A percentile compares a stretch with the other conserved stretches of the same genome.
phyloP scores from a whole-genome alignment of 768 basidiomycete species.

The Brasilioporus rufonigricans region DNA sequence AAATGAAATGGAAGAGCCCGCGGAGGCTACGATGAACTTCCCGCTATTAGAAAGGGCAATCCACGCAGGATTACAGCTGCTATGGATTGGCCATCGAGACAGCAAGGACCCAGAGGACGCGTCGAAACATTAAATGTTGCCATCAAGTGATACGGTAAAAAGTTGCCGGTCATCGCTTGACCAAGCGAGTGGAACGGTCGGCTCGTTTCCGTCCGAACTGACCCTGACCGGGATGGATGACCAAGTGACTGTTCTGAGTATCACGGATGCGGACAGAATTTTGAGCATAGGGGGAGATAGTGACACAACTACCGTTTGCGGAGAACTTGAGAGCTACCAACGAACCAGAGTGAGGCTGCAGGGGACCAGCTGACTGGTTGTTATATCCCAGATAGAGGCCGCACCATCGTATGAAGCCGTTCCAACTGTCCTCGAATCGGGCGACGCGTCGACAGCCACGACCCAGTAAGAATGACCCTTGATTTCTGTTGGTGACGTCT shows the following conservation, averaged over 20 bases:
- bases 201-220: slow-evolving; percentile 14
- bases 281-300: slow-evolving; percentile 5
- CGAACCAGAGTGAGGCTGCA: slow-evolving; percentile 1
- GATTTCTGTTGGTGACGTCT: too few species aligned
- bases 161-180: slow-evolving; percentile 12
- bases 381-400: slow-evolving; percentile 14
- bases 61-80: slow-evolving; percentile 1
- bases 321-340: slow-evolving; percentile 15
- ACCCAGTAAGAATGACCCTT: slow-evolving; percentile 13
- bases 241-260: not conserved
- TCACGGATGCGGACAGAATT: slow-evolving; percentile 12
- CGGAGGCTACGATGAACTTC: slow-evolving; percentile 12
- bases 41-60: slow-evolving; percentile 8
- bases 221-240: slow-evolving; percentile 9
- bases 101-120: slow-evolving; percentile 7
- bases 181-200: slow-evolving; percentile 16
- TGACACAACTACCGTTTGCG: slow-evolving; percentile 1
- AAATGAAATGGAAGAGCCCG: slow-evolving; percentile 8
- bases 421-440: slow-evolving; percentile 9
- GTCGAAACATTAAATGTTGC: slow-evolving; percentile 13
- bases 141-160: slow-evolving; percentile 8
- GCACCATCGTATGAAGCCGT: slow-evolving; percentile 12
- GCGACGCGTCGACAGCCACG: slow-evolving; percentile 12
- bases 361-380: slow-evolving; percentile 8
- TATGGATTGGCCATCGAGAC: slow-evolving; percentile 12